Evolutionary conservation across 495 filamentous ascomycete species (phyloP), one percentile per base, ranked within the genome.

Genomic region (Lentithecium fluviatile): DNA sequence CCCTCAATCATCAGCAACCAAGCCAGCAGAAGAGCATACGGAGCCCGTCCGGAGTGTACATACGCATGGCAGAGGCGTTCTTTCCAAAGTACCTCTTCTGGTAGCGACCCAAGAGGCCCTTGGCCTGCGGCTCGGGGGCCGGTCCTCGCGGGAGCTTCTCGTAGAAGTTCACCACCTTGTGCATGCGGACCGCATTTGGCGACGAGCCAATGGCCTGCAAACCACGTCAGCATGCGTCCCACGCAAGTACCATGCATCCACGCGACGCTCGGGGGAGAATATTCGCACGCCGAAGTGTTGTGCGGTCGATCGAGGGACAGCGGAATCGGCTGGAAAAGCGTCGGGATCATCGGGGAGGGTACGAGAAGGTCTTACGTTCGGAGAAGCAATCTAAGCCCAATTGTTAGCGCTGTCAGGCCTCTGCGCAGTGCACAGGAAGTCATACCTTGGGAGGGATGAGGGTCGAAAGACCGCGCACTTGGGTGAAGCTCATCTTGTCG

Each of bases 381-480:
- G 94, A 67, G 93, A 96, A 67, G 94, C 91, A 71, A 98, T 79
- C 87, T 90, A 71, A 19, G 60, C 7, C 21, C 5, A 37, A 12
- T 15, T 11, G 24, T 68, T 50, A 49, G 26, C 54, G 80, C 77
- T 55, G 37, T 23, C 17, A 19, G 21, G 8, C 36, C 19, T 48
- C 55, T 23, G 37, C 37, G 21, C 52, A 49, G 51, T 43, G 46
- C n/a, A 56, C 51, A 61, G 53, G 36, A 45, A 21, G 29, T 67
- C 83, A 64, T 84, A 93, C 92, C 88, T 97, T 97, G 67, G 94
- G 94, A 68, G 94, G 94, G 75, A 99, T 95, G 73, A 99, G 83
- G 82, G 95, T 96, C 71, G 95, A 97, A 72, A 99, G 87, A 82
- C 83, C 87, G 76, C 93, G 84, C 76, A 87, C 88, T 69, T 83